Conservation (phyloP, 2,329 filamentous ascomycete species). For the Bipolaris gigantea region DNA sequence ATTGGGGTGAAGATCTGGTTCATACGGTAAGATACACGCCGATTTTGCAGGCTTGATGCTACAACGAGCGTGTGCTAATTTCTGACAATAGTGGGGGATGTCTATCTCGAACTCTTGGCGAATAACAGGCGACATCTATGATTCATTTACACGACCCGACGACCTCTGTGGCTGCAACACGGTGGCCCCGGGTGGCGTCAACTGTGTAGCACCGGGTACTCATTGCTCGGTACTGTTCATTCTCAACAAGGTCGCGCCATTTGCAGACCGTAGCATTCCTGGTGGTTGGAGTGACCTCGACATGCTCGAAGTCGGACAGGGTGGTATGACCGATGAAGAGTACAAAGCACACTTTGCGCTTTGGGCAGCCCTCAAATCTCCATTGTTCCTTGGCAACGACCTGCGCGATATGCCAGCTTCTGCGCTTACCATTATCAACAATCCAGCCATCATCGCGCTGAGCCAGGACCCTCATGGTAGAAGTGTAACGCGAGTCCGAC, state of each 20-base stretch:
- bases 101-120: conserved; percentile 42
- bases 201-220: conserved; percentile 31
- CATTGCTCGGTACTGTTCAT: conserved; percentile 36
- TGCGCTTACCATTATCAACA: conserved; percentile 47
- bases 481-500: conserved; percentile 25
- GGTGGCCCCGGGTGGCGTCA: conserved; percentile 26
- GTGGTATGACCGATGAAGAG: conserved; percentile 36
- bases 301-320: conserved; percentile 37
- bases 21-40: conserved; percentile 20
- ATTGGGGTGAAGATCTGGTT: conserved; percentile 42
- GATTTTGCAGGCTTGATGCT: not conserved
- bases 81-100: conserved; percentile 34
- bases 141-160: conserved; percentile 34
- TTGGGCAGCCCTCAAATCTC: conserved; percentile 48
- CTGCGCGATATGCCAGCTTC: conserved; percentile 44
- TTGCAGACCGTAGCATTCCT: conserved; percentile 31
- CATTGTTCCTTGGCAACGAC: conserved; percentile 50
- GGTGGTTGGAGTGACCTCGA: conserved; percentile 38
- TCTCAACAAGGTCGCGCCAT: conserved; percentile 34
- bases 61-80: conserved; percentile 1
- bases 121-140: conserved; percentile 36
- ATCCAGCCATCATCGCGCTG: conserved; percentile 35
- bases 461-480: conserved; percentile 31
- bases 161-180: conserved; percentile 33
- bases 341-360: conserved; percentile 46